These are phyloP conservation scores for Colletotrichum falcatum DNA, from an alignment of 2,329 filamentous ascomycete genomes.

Conservation along the genomic window DNA sequence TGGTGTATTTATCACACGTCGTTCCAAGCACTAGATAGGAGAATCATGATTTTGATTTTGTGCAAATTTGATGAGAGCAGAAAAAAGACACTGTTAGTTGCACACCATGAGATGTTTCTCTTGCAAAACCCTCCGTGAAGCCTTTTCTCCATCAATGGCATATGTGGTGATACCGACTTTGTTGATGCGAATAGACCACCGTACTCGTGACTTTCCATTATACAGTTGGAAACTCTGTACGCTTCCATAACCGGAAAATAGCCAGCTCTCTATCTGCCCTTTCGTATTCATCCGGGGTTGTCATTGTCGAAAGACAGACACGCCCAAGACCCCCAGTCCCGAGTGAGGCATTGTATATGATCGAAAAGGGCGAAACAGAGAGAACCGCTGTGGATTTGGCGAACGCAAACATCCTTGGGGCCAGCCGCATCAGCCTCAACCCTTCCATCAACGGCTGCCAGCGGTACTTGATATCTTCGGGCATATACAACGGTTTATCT, in stretches of 20 bases:
- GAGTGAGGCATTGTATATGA: slow-evolving; percentile 23
- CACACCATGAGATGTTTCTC: too few relatives aligned
- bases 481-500: slow-evolving; percentile 11
- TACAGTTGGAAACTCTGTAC: neutral
- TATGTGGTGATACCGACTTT: too few relatives aligned
- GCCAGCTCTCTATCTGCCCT: neutral
- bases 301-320: slow-evolving; percentile 4
- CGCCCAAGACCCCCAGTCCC: slow-evolving; percentile 3
- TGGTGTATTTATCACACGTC: neutral
- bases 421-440: slow-evolving; percentile 9
- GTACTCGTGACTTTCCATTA: too few relatives aligned
- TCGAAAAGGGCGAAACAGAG: slow-evolving; percentile 10
- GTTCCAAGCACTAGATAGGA: neutral
- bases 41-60: neutral
- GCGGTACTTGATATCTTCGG: slow-evolving; percentile 10
- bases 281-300: neutral
- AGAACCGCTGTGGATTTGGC: neutral
- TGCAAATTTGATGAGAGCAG: neutral
- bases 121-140: too few relatives aligned
- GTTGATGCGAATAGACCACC: too few relatives aligned
- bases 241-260: neutral
- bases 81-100: too few relatives aligned
- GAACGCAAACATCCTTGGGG: neutral
- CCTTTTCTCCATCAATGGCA: too few relatives aligned
- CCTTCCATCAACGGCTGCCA: slow-evolving; percentile 32